A percentile compares a stretch with the other conserved stretches of the same genome.
Evolutionary conservation across 2,329 filamentous ascomycete genomes (phyloP).

Genomic region (Exophiala viscosa): DNA sequence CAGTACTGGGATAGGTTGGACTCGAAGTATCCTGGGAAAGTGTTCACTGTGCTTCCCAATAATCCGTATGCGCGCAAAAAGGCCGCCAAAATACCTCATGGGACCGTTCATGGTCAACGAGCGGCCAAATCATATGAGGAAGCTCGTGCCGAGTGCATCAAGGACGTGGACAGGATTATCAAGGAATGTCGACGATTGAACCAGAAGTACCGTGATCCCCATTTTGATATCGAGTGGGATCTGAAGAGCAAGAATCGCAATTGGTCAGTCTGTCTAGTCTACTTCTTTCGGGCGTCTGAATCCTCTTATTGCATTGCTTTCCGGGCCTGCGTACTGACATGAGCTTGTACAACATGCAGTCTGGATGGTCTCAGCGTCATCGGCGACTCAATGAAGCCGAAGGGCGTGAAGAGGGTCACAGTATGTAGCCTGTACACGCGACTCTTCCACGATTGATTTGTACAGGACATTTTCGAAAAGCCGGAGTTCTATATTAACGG

Average conservation of each 20-base stretch:
- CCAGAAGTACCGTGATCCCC: slow-evolving; percentile 79
- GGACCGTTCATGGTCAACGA: slow-evolving; percentile 52
- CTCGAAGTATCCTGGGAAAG: slow-evolving; percentile 67
- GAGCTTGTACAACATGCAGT: neutral
- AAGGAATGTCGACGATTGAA: slow-evolving; percentile 70
- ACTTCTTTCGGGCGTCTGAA: too few relatives aligned
- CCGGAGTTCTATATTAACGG: slow-evolving; percentile 76
- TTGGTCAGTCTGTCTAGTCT: slow-evolving; percentile 32
- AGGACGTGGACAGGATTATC: slow-evolving; percentile 56
- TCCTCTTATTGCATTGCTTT: too few relatives aligned
- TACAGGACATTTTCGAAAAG: slow-evolving; percentile 70
- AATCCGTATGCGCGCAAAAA: slow-evolving; percentile 62
- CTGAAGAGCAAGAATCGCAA: slow-evolving; percentile 57
- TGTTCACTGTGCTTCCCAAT: slow-evolving; percentile 66
- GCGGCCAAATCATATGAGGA: slow-evolving; percentile 68
- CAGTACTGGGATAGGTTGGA: slow-evolving; percentile 72
- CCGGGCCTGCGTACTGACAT: too few relatives aligned
- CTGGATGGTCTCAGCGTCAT: slow-evolving; percentile 44
- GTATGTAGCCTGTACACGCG: slow-evolving; percentile 34
- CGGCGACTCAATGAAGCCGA: slow-evolving; percentile 52
- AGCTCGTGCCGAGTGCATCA: slow-evolving; percentile 64
- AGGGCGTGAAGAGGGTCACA: slow-evolving; percentile 68
- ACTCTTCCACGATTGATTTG: slow-evolving; percentile 23
- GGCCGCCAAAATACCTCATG: slow-evolving; percentile 54
- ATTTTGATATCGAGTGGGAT: slow-evolving; percentile 80